Evolutionary conservation across 2,329 filamentous ascomycete genomes (phyloP), one percentile per base, ranked within the genome.

Genomic region (Leptographium lundbergii): DNA sequence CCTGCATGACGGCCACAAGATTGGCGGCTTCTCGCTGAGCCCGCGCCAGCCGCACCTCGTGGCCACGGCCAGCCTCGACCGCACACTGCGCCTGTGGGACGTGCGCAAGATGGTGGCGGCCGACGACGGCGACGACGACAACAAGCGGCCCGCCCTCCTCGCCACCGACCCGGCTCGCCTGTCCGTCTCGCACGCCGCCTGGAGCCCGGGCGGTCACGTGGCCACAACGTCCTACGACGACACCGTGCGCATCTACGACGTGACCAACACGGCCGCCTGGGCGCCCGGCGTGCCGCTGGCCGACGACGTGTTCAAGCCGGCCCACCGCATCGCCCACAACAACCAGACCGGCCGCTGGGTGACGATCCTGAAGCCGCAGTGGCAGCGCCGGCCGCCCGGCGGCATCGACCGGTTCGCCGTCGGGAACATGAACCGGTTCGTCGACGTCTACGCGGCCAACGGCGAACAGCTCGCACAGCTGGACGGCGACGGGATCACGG

Each of bases 331-430:
- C 0, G 78, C 78, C 13, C 94, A 99, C 68, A 99, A 99, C 68
- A 96, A 96, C 67, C 94, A 99, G 73, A 97, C 91, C 0, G 94
- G 92, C 0, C 80, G 91, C 59, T 96, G 90, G 90, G 91, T 96
- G 0, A 95, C 90, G 0, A 96, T 81, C 39, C 70, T 78, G 69
- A 95, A 79, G 80, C 94, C 70, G 0, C 90, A 96, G 66, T 99
- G 94, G 94, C 94, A 99, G 70, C 77, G 81, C 36, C 79, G 81
- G 53, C 92, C 94, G 0, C 74, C 79, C 39, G 89, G 94, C 60
- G 85, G 86, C 9, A 84, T 95, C 6, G 86, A 95, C 63, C 90
- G 92, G 62, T 91, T 99, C 66, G 88, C 84, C 27, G 92, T 99
- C 60, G 94, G 89, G 1, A 99, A 97, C 66, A 97, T 97, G 94